Evolutionary conservation across 2,329 filamentous ascomycete species (phyloP), one percentile per base, ranked within the genome.

Genomic region (Colletotrichum somersetense): DNA sequence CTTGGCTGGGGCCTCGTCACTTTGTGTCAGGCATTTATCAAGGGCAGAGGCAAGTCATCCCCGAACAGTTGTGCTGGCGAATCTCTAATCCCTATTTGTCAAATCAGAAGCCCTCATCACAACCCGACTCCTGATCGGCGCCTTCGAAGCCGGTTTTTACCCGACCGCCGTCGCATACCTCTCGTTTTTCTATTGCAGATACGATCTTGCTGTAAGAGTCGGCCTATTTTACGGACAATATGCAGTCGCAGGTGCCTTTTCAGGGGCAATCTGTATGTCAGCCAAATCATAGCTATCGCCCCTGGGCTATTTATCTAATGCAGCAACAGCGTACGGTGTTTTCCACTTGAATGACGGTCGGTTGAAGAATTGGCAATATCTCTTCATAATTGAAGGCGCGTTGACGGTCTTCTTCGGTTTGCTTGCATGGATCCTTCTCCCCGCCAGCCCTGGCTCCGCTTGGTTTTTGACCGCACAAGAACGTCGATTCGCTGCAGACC

Each of bases 101-200:
- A 7, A 26, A 16, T 30, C 46, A 75, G 77, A 72, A 44, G 72
- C 75, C 63, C 67, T 78, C 26, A 75, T 78, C 57, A 72, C 69
- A 18, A 72, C 73, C 18, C 73, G 74, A 3, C 74, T 79, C 12
- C 53, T 76, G 33, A 75, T 78, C 74, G 80, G 73, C 0, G 57
- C 52, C 20, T 75, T 71, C 71, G 77, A 78, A 81, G 86, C 87
- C 61, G 88, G 88, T 3, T 89, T 91, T 76, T 90, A 90, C 74
- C 87, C 88, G 4, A 87, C 87, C 0, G 86, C 86, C 2, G 87
- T 89, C 20, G 84, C 85, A n/a, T 90, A 90, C 74, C 82, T 90
- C 38, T 87, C 86, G 23, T 80, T 88, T 63, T 90, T 89, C 77
- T 90, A 90, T 75, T 87, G 86, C 5, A 84, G 86, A 56, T 89